Evolutionary conservation across 1,284 basidiomycete genomes (phyloP), one percentile per base, ranked within the genome.

Genomic region (Irpex sp.): DNA sequence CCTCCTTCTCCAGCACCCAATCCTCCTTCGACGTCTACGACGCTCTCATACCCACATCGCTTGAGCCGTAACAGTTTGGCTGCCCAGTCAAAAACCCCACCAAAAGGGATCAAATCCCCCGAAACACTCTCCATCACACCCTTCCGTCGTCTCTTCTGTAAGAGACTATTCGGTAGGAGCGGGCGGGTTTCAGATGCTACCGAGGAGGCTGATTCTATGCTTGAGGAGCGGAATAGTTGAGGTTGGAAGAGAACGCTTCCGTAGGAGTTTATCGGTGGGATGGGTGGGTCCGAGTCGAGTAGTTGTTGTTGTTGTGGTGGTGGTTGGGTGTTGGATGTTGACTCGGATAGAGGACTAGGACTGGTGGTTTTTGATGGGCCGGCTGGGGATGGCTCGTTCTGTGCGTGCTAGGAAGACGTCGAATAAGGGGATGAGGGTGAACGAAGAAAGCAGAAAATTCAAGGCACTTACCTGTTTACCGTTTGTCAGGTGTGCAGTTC

Each of bases 201-300:
- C 7, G 58, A 67, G 1, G 36, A 40, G 48, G 60, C 64, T 37
- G 62, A 66, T 49, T 57, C 66, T 21, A 66, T 65, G 56, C 48
- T n/a, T n/a, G 31, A 34, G 6, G 31, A 34, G 2, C 31, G 31
- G 5, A 3, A 26, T 26, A 26, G 21, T 26, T 26, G 21, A 3
- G 67, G 55, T n/a, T 73, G 68, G 15, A 13, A 34, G 19, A 2
- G 9, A 48, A 19, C 9, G 54, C 38, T 31, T 21, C n/a, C n/a
- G n/a, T 85, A 85, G 1, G 76, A 75, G 66, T 81, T 83, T 65
- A 81, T 80, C 1, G 81, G 71, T 0, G 82, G 81, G 36, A 82
- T 78, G 21, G 78, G 66, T 0, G 76, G 74, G 67, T 75, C 47
- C 3, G 26, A 26, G 31, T 34, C 5, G 31, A 6, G 6, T 6